Base-by-base conservation (phyloP, 768 basidiomycete species). In the Tephrocybe sp. region DNA sequence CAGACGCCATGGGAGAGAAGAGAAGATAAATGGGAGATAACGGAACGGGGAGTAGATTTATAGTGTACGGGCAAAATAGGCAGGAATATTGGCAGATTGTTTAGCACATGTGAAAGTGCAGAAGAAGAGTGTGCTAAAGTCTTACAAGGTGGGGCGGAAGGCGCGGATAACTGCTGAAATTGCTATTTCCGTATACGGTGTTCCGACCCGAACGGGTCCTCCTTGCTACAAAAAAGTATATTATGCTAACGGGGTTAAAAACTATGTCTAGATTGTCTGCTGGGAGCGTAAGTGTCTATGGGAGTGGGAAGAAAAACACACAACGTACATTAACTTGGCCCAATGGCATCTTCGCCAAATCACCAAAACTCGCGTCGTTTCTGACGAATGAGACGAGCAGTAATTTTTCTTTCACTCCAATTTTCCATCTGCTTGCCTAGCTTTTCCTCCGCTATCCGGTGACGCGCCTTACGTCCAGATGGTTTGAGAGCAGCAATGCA, bases 341-440 rank as follows among this genome's bases (percentile, higher is more conserved):
- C 31, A 31, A 39, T 40, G 23, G 48, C 56, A 14, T 13, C 35
- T 14, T 26, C 26, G 30, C 20, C 5, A 51, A 26, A 60, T 72
- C 75, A 92, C 90, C 90, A 92, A 61, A 85, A 76, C 63, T 82
- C 77, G 57, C 79, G 80, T 56, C 89, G 76, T 67, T 84, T 88
- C 62, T 73, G 73, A 58, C 76, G 69, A 44, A 91, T 81, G n/a
- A 84, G 84, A 65, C 73, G 75, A 4, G 79, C 72, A 49, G 84
- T 70, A 38, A 74, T 59, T 66, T 84, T 84, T 62, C 77, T 77
- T 68, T 90, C 85, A 19, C 87, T 84, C 90, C 91, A 92, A 53
- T 72, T 71, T 22, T 70, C 77, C 55, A 80, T 73, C 26, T 69
- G 63, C 46, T 63, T 67, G 48, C 68, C 75, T 50, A 83, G 81